Percentiles rank a stretch among this genome's conserved stretches.
Conservation (phyloP, 2,329 filamentous ascomycete species). For the Apiospora rasikravindrae region DNA sequence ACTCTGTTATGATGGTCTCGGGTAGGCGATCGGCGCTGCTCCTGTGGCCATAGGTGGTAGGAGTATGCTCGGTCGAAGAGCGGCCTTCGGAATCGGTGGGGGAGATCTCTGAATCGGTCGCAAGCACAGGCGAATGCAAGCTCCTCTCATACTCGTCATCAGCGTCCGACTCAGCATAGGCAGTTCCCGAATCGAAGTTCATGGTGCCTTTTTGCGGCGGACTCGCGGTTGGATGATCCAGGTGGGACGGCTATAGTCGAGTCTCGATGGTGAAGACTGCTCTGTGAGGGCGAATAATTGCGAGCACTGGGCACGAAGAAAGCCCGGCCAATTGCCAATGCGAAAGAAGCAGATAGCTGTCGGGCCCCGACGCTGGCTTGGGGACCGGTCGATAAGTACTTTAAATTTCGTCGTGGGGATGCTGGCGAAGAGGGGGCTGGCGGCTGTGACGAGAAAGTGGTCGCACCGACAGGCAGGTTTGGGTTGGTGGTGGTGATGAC, state of each 20-base stretch:
- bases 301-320: neutral
- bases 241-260: neutral
- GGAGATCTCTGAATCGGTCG: conserved; percentile 70
- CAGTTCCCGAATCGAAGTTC: conserved; percentile 69
- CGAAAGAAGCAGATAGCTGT: conserved; percentile 5
- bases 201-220: conserved; percentile 42
- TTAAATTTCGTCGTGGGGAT: neutral
- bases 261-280: neutral
- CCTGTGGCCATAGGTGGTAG: conserved; percentile 76
- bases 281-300: neutral
- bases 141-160: conserved; percentile 85
- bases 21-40: conserved; percentile 69
- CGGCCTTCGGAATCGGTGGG: conserved; percentile 75
- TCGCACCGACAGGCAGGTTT: conserved; percentile 3
- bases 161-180: conserved; percentile 80
- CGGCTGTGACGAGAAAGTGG: neutral
- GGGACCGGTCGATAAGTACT: neutral
- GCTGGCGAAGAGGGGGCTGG: conserved; percentile 6
- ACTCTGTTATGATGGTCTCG: conserved; percentile 78
- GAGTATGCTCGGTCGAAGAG: conserved; percentile 75
- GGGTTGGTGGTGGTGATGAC: neutral
- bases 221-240: neutral
- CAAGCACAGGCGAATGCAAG: conserved; percentile 68
- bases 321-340: conserved; percentile 14
- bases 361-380: neutral